phyloP scores from a whole-genome alignment of 768 basidiomycete species.

The Coprinopsis sp. region DNA sequence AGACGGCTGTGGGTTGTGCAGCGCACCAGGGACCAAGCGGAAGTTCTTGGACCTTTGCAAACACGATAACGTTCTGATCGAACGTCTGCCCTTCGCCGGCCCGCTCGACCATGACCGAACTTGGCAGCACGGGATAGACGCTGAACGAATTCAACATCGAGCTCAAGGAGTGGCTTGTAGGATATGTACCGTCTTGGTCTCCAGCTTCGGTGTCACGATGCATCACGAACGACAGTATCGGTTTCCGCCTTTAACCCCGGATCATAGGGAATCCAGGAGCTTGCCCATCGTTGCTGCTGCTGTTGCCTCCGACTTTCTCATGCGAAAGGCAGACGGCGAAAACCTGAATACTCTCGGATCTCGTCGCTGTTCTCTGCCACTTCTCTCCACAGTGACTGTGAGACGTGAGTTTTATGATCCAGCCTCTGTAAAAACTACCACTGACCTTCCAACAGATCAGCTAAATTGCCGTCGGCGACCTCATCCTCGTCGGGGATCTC shows the following conservation, averaged over 20 bases:
- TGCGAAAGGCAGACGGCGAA: constrained; percentile 75
- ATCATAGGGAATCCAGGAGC: constrained; percentile 80
- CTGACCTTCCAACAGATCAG: constrained; percentile 56
- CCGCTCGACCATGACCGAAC: constrained; percentile 84
- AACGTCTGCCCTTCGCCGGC: constrained; percentile 83
- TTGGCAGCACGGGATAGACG: constrained; percentile 69
- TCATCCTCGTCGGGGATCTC: constrained; percentile 68
- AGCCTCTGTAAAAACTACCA: constrained; percentile 6
- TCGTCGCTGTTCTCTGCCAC: constrained; percentile 73
- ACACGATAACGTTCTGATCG: constrained; percentile 65
- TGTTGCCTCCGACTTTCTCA: constrained; percentile 69
- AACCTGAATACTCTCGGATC: constrained; percentile 61
- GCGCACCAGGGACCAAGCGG: constrained; percentile 77
- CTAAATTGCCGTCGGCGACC: constrained; percentile 49
- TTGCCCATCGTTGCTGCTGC: constrained; percentile 71
- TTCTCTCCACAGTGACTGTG: constrained; percentile 73
- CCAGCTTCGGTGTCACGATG: constrained; percentile 71
- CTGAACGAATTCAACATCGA: constrained; percentile 96
- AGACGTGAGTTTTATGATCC: constrained; percentile 4
- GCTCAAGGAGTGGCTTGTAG: constrained; percentile 77
- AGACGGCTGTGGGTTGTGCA: constrained; percentile 79
- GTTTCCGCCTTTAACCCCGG: constrained; percentile 69
- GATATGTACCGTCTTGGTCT: constrained; percentile 51
- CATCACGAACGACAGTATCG: constrained; percentile 64
- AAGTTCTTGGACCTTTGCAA: constrained; percentile 83